Evolutionary conservation across 768 basidiomycete species (phyloP), one percentile per base, ranked within the genome.

Genomic region (Suillus tomentosus): DNA sequence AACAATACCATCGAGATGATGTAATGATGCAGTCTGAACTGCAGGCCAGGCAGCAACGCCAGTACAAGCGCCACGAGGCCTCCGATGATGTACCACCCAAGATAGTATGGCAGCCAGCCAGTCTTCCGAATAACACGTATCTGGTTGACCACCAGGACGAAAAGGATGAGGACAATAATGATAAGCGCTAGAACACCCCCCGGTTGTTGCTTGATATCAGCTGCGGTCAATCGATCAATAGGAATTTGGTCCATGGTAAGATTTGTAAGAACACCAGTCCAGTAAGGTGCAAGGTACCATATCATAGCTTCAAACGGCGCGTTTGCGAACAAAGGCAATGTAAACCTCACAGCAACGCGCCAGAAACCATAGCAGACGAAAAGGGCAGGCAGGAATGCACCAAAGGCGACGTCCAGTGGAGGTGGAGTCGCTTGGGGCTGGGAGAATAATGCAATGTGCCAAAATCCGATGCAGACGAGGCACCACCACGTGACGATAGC

Each of bases 321-420:
- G 47, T 82, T 82, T 36, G 79, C 70, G 74, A 94, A 94, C 2
- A 82, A 79, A 8, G 93, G 92, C 10, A 94, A 74, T 5, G 87
- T 87, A 73, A 89, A 91, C 11, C 92, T 84, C 74, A 88, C 85
- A 1, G 89, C 88, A 34, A 88, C 73, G 27, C 89, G 82, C 91
- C 92, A 95, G 69, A 95, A 88, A 14, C 80, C 88, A 64, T 94
- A 93, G 11, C 83, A 85, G 61, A 94, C 85, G 69, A 94, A 95
- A 24, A 95, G 79, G 0, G 84, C 75, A 0, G 94, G 93, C 10
- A 95, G 80, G 77, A 95, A 95, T 6, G 85, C 83, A 37, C 83
- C 84, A 67, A 95, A 94, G 7, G 86, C 91, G n/a, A 80, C 78
- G 62, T 89, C 85, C 62, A 95, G 75, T 34, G 83, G 82, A 6